phyloP scores from a whole-genome alignment of 257 asterid species.

The Fraxinus excelsior region DNA sequence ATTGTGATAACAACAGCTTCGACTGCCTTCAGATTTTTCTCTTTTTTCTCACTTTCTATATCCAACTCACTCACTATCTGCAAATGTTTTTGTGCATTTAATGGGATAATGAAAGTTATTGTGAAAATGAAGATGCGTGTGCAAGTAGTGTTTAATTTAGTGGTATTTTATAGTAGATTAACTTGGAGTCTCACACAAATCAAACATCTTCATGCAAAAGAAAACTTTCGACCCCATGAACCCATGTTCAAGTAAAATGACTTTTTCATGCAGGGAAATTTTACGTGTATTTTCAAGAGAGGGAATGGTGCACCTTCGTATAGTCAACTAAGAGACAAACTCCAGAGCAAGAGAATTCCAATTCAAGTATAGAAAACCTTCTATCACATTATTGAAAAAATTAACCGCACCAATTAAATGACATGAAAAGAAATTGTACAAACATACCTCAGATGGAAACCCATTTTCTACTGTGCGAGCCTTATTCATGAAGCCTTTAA shows the following conservation, averaged over 20 bases:
- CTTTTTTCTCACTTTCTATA: background rate
- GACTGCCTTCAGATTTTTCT: background rate
- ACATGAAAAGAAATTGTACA: constrained; percentile 18
- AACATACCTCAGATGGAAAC: constrained; percentile 68
- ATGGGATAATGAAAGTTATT: background rate
- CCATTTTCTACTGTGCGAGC: constrained; percentile 63
- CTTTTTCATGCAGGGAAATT: background rate
- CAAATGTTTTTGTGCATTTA: background rate
- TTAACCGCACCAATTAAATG: constrained; percentile 11
- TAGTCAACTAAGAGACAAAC: background rate
- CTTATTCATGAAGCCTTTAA: constrained; percentile 62
- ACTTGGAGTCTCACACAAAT: background rate
- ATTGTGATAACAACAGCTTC: background rate
- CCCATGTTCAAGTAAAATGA: background rate
- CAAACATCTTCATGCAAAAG: background rate
- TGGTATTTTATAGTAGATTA: background rate
- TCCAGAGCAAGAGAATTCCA: background rate
- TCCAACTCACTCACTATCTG: background rate
- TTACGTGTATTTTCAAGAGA: background rate
- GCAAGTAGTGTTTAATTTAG: background rate
- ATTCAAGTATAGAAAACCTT: background rate
- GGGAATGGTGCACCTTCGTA: background rate
- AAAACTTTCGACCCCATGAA: background rate
- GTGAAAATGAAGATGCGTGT: background rate
- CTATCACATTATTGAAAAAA: background rate